A percentile compares a stretch with the other conserved stretches of the same genome.
Evolutionary conservation across 768 basidiomycete species (phyloP).

Genomic region (Lentinula guzmanii): DNA sequence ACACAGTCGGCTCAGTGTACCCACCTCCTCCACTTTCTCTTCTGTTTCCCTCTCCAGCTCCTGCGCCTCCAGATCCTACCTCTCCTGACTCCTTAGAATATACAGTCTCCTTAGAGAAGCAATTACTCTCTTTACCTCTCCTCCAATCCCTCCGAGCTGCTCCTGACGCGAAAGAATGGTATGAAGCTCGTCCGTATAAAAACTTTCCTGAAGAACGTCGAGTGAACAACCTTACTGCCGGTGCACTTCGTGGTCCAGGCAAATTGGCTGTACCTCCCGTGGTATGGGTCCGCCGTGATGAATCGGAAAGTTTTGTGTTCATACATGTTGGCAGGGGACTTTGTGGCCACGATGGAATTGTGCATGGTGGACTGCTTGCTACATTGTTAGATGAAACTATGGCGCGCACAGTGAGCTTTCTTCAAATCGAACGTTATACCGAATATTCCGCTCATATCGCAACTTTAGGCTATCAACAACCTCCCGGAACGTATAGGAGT

Average conservation of each 20-base stretch:
- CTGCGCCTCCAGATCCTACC: constrained; percentile 56
- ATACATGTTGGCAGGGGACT: constrained; percentile 81
- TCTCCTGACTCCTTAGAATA: constrained; percentile 55
- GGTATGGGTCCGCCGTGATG: constrained; percentile 68
- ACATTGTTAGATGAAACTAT: constrained; percentile 86
- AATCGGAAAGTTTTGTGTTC: constrained; percentile 63
- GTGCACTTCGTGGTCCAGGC: constrained; percentile 82
- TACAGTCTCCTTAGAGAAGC: constrained; percentile 55
- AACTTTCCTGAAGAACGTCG: constrained; percentile 64
- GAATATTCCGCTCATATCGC: neutral
- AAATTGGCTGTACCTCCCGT: constrained; percentile 78
- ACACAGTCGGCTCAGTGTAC: constrained; percentile 60
- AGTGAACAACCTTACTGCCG: constrained; percentile 80
- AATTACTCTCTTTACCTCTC: constrained; percentile 59
- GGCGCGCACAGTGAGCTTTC: constrained; percentile 63
- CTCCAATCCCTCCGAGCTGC: constrained; percentile 46
- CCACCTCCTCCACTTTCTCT: constrained; percentile 62
- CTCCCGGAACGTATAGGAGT: constrained; percentile 89
- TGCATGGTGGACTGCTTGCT: constrained; percentile 90
- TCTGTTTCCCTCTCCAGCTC: constrained; percentile 72
- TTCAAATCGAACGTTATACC: neutral
- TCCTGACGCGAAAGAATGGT: constrained; percentile 57
- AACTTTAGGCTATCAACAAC: constrained; percentile 69
- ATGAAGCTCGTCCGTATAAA: constrained; percentile 71
- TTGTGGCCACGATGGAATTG: constrained; percentile 92